Evolutionary conservation across 2,329 filamentous ascomycete species (phyloP), one percentile per base, ranked within the genome.

Genomic region (Alternaria gaisen): DNA sequence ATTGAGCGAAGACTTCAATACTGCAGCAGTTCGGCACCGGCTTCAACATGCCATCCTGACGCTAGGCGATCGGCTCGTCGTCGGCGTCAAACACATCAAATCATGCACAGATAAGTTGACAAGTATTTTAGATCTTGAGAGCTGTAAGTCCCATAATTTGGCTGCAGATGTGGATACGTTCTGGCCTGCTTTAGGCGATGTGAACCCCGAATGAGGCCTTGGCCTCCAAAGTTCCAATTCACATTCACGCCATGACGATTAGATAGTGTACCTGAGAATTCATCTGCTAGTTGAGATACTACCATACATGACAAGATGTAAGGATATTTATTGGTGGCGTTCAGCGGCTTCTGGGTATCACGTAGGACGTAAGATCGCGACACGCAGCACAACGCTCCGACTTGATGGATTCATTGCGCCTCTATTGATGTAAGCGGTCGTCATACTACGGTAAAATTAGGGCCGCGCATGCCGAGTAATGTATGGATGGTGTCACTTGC

Each of bases 331-430:
- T 56, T 56, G 46, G 46, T 34, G 53, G 46, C 58, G 50, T 43
- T 24, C 14, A 22, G 50, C 20, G 53, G 58, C 53, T 56, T 52
- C 20, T 42, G 34, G 12, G 53, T 60, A 52, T 52, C 26, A 60
- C 58, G 32, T 44, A 44, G 10, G 46, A 41, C 41, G 5, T 32
- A 18, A 40, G 53, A 46, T 51, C 38, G 58, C 32, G 58, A 32
- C 46, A 30, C 46, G 36, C 53, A 24, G 50, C 38, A 34, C 32
- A 28, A n/a, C 26, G 16, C 46, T 43, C 40, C 28, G 18, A 41
- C n/a, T 14, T 38, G 9, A 40, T 10, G 44, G n/a, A 22, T 44
- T 12, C n/a, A 52, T 52, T 3, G 41, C 28, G 22, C 43, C 16
- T 4, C 32, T 12, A 20, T 56, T 16, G n/a, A 24, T 8, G 24